Percentiles rank a stretch among this genome's conserved stretches.
Conservation (phyloP, 257 asterid species). For the Przewalskia tangutica region DNA sequence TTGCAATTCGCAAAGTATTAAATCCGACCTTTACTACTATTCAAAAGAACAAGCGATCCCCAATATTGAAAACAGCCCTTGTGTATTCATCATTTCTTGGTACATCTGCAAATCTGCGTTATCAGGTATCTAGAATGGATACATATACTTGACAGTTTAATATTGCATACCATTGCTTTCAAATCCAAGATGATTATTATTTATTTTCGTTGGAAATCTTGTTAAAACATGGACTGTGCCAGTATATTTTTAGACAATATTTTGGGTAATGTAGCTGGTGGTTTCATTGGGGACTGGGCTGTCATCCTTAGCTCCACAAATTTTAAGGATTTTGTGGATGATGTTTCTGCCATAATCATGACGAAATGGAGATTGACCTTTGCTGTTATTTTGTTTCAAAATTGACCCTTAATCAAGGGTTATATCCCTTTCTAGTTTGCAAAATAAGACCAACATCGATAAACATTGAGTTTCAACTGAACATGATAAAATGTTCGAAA, state of each 20-base stretch:
- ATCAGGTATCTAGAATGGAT: constrained; percentile 49
- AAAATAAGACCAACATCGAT: not conserved
- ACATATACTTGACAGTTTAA: not conserved
- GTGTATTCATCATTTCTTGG: constrained; percentile 78
- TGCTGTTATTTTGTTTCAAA: not conserved
- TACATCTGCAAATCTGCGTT: constrained; percentile 79
- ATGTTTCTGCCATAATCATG: not conserved
- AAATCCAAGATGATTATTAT: not conserved
- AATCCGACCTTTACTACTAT: constrained; percentile 39
- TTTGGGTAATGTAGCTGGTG: not conserved
- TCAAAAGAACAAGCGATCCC: constrained; percentile 62
- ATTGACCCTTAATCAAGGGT: not conserved
- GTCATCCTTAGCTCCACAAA: not conserved
- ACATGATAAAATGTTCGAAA: not conserved
- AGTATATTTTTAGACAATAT: not conserved
- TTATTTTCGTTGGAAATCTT: not conserved
- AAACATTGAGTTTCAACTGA: not conserved
- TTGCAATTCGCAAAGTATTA: constrained; percentile 35
- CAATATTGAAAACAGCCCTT: constrained; percentile 73
- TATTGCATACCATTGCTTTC: not conserved
- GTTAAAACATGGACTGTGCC: not conserved
- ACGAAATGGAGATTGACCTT: not conserved
- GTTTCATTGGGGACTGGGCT: not conserved
- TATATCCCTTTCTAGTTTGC: not conserved
- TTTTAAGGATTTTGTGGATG: not conserved